Evolutionary conservation across 2,329 filamentous ascomycete genomes (phyloP).

Genomic region (Ascomycota sp.): DNA sequence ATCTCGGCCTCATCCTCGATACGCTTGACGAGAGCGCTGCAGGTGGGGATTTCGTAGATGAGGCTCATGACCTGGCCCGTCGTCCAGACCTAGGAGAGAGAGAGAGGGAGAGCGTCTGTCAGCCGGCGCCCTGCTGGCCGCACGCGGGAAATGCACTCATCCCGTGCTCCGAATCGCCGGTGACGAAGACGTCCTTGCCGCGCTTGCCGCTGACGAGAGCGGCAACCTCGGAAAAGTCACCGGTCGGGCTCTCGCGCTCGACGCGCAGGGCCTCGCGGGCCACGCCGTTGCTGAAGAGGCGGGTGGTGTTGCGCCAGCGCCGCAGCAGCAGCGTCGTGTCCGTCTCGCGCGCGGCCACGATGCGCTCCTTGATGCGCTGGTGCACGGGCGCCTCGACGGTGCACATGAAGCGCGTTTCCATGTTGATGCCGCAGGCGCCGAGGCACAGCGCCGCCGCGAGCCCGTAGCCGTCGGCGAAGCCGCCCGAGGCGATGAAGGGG

Average conservation of each 20-base stretch:
- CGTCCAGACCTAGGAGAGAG: constrained; percentile 59
- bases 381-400: constrained; percentile 88
- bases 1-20: constrained; percentile 62
- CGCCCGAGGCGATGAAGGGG: constrained; percentile 89
- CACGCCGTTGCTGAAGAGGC: constrained; percentile 82
- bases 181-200: constrained; percentile 77
- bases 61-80: constrained; percentile 86
- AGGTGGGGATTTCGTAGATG: constrained; percentile 68
- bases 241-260: constrained; percentile 62
- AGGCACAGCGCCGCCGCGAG: constrained; percentile 77
- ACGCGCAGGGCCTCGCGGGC: constrained; percentile 60
- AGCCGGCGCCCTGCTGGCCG: no score
- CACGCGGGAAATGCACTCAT: constrained; percentile 31
- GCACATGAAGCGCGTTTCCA: constrained; percentile 97
- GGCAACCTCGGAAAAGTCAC: constrained; percentile 77
- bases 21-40: constrained; percentile 43
- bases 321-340: constrained; percentile 78
- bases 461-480: constrained; percentile 86
- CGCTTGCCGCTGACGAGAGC: constrained; percentile 78
- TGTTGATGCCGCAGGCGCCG: constrained; percentile 88
- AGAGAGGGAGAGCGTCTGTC: background rate
- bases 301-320: constrained; percentile 80
- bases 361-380: constrained; percentile 79
- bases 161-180: constrained; percentile 76
- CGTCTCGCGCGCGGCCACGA: constrained; percentile 72